Base-by-base conservation (phyloP, 2,329 filamentous ascomycete genomes). In the Diaporthe destruens region DNA sequence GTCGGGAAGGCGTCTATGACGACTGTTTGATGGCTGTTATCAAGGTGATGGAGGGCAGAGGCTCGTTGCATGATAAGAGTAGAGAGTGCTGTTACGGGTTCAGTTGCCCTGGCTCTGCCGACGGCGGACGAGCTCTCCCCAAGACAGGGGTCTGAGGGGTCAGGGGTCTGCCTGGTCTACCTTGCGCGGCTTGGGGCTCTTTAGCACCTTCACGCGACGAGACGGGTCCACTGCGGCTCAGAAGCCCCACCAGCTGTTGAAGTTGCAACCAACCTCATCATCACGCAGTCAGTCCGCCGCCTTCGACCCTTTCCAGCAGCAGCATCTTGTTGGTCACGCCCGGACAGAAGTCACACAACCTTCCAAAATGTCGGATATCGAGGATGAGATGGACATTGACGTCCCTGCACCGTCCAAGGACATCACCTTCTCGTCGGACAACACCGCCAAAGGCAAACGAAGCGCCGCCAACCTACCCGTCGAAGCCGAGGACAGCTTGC, bases 381-480 rank as follows among this genome's bases (percentile, higher is more conserved):
- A 87, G 74, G 88, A 90, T 76, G 88, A 89, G 71, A 91, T 91
- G 89, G 88, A 90, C 76, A 82, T 91, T 49, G 89, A 90, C 77
- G 85, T 80, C 75, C 85, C 86, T 32, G 79, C 81, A 36, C 77
- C 81, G 49, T 83, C 84, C 74, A 85, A 84, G 72, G 86, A 87
- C 77, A 81, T 90, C 72, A 82, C 81, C 71, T 98, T 98, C 83
- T 93, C 91, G 71, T 92, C 94, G 34, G 91, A 93, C 75, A 90
- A 90, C 77, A 90, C 87, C 20, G 87, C 88, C 75, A 98, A 98
- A 82, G 95, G 96, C 81, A 98, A 98, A 84, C 90, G 95, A 78
- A 96, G 93, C 78, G 94, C 94, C 61, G 96, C 96, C 51, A 98
- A 99, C 80, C 86, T 99, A 65, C 96, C 96, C 0, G 91, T 99